phyloP scores from a whole-genome alignment of 2,329 filamentous ascomycete species.

The Phyllosticta citribraziliensis region DNA sequence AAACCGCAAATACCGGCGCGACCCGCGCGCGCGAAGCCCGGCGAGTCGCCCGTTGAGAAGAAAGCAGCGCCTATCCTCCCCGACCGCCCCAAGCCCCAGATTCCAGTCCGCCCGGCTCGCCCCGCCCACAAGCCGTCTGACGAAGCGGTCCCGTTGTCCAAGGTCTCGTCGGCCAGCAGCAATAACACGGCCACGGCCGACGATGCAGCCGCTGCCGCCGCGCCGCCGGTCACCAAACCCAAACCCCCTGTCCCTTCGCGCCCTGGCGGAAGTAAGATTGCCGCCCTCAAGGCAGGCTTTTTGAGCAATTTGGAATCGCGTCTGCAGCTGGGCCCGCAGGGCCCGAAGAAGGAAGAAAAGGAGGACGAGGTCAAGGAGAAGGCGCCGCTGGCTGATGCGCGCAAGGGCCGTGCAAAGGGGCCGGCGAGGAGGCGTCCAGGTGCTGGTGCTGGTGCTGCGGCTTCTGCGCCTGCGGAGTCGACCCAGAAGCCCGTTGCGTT shows the following conservation, averaged over 20 bases:
- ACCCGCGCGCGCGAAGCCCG: slow-evolving; percentile 13
- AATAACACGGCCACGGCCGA: slow-evolving; percentile 15
- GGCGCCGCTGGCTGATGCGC: slow-evolving; percentile 73
- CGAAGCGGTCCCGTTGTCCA: slow-evolving; percentile 26
- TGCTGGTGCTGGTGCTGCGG: slow-evolving; percentile 26
- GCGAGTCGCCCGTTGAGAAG: slow-evolving; percentile 40
- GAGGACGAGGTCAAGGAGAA: slow-evolving; percentile 54
- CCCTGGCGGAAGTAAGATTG: slow-evolving; percentile 76
- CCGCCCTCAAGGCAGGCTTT: slow-evolving; percentile 81
- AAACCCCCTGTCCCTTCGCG: slow-evolving; percentile 77
- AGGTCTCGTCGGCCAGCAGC: slow-evolving; percentile 20
- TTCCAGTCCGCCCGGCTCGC: slow-evolving; percentile 53
- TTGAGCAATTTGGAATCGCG: slow-evolving; percentile 89
- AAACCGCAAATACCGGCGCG: slow-evolving; percentile 18
- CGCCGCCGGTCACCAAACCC: slow-evolving; percentile 41
- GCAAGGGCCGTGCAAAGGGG: slow-evolving; percentile 82
- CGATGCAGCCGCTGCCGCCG: slow-evolving; percentile 32
- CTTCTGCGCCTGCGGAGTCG: slow-evolving; percentile 21
- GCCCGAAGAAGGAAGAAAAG: slow-evolving; percentile 49
- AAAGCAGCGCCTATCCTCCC: slow-evolving; percentile 39
- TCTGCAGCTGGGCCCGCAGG: slow-evolving; percentile 75
- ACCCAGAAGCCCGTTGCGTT: slow-evolving; percentile 8
- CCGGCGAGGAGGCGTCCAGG: slow-evolving; percentile 66
- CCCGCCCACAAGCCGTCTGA: slow-evolving; percentile 23
- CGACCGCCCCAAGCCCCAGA: slow-evolving; percentile 53